Evolutionary conservation across 1,139 yeast species (phyloP).

Genomic region (Geotrichum phurueaensis): DNA sequence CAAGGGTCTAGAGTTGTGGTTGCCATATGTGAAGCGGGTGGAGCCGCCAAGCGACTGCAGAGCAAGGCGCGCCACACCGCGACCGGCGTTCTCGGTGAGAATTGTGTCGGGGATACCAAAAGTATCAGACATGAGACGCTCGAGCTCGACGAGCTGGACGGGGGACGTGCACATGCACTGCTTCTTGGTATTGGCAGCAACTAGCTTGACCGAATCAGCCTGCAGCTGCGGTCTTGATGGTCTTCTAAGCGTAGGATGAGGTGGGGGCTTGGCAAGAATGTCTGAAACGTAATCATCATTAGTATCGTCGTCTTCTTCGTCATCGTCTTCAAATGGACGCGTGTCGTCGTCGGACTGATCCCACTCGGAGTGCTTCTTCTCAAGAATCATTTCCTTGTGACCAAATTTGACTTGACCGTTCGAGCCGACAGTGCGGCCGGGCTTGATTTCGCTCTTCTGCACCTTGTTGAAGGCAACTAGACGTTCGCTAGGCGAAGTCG

Average conservation of each 20-base stretch:
- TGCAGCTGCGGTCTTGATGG: slow-evolving; percentile 17
- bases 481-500: slow-evolving; percentile 53
- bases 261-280: slow-evolving; percentile 18
- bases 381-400: slow-evolving; percentile 67
- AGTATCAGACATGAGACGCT: slow-evolving; percentile 49
- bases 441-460: slow-evolving; percentile 17
- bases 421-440: slow-evolving; percentile 12
- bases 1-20: slow-evolving; percentile 75
- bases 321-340: slow-evolving; percentile 33
- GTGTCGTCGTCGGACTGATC: slow-evolving; percentile 32
- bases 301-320: slow-evolving; percentile 27
- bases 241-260: slow-evolving; percentile 14
- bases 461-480: slow-evolving; percentile 69
- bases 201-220: slow-evolving; percentile 16
- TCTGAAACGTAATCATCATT: slow-evolving; percentile 23
- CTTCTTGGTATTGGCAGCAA: slow-evolving; percentile 20
- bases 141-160: slow-evolving; percentile 75
- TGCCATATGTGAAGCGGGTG: slow-evolving; percentile 50
- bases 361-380: slow-evolving; percentile 31
- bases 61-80: slow-evolving; percentile 57
- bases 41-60: slow-evolving; percentile 64
- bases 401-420: slow-evolving; percentile 43
- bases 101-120: slow-evolving; percentile 48
- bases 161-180: slow-evolving; percentile 63
- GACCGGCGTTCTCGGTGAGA: slow-evolving; percentile 65